A percentile compares a stretch with the other conserved stretches of the same genome.
These are phyloP conservation scores for Exophiala lecanii-corni DNA, from an alignment of 2,329 filamentous ascomycete genomes.

Conservation along the genomic window DNA sequence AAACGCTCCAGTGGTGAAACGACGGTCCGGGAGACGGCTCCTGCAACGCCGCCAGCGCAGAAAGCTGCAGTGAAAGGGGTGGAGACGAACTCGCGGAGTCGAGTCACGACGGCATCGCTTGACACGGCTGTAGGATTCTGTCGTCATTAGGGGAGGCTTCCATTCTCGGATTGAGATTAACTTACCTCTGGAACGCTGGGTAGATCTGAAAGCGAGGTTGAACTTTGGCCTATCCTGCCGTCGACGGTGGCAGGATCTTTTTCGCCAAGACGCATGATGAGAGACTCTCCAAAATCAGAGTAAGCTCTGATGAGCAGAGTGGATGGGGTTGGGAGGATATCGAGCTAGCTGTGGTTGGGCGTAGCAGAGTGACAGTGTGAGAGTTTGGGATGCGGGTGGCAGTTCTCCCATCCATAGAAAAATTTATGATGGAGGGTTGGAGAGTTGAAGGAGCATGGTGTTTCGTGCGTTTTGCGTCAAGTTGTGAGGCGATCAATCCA, in stretches of 20 bases:
- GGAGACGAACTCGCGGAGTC: constrained; percentile 50
- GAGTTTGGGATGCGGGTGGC: constrained; percentile 7
- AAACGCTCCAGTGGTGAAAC: constrained; percentile 93
- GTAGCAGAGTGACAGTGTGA: constrained; percentile 14
- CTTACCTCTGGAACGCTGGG: constrained; percentile 23
- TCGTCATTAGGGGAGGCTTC: constrained; percentile 7
- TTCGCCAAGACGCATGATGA: constrained; percentile 23
- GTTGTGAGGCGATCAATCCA: too few relatives aligned
- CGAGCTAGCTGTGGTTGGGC: constrained; percentile 1
- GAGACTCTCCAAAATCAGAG: too few relatives aligned
- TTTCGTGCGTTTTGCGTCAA: constrained; percentile 4
- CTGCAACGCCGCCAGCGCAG: constrained; percentile 86
- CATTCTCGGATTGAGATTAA: constrained; percentile 1
- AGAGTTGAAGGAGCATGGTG: constrained; percentile 10
- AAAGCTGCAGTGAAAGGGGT: constrained; percentile 89
- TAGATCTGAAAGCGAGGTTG: constrained; percentile 18
- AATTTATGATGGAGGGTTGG: constrained; percentile 16
- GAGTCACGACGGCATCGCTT: constrained; percentile 24
- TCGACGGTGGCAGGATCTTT: constrained; percentile 22
- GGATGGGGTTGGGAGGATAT: constrained; percentile 2
- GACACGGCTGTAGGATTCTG: constrained; percentile 23
- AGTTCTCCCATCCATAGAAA: constrained; percentile 22
- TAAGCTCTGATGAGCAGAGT: constrained; percentile 1
- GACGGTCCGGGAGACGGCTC: constrained; percentile 94
- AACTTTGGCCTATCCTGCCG: constrained; percentile 21